phyloP scores from a whole-genome alignment of 768 basidiomycete genomes.

The Sistotremastrum niveocremeum region DNA sequence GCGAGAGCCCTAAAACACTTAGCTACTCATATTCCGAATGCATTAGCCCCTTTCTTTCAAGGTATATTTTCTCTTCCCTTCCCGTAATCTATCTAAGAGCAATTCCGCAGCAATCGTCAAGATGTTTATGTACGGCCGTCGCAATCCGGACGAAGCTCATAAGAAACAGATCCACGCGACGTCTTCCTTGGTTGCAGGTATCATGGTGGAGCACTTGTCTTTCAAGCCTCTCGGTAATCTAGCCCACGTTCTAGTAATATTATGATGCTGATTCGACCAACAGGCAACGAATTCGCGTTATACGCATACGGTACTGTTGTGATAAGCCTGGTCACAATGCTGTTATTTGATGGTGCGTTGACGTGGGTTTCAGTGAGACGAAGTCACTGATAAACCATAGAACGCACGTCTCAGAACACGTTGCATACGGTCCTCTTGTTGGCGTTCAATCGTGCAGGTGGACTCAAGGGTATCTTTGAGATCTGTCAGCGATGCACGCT shows the following conservation, averaged over 20 bases:
- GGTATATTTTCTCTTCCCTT: slow-evolving; percentile 29
- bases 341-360: slow-evolving; percentile 46
- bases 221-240: slow-evolving; percentile 37
- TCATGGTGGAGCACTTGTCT: slow-evolving; percentile 60
- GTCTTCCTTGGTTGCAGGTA: slow-evolving; percentile 52
- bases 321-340: slow-evolving; percentile 33
- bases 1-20: slow-evolving; percentile 68
- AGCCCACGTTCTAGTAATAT: neutral
- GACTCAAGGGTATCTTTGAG: slow-evolving; percentile 51
- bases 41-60: slow-evolving; percentile 76
- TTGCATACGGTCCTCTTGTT: slow-evolving; percentile 75
- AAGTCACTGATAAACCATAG: slow-evolving; percentile 25
- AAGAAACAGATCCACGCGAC: slow-evolving; percentile 65
- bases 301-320: slow-evolving; percentile 42
- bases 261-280: slow-evolving; percentile 3
- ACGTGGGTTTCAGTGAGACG: neutral
- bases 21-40: slow-evolving; percentile 60
- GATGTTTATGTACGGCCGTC: slow-evolving; percentile 61
- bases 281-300: slow-evolving; percentile 28
- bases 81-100: neutral
- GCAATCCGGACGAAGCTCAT: slow-evolving; percentile 62
- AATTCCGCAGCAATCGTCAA: slow-evolving; percentile 58
- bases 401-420: slow-evolving; percentile 58
- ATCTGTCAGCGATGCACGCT: slow-evolving; percentile 41
- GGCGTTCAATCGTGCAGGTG: slow-evolving; percentile 57